These are phyloP conservation scores for Soucietia sequanensis DNA, from an alignment of 805 yeast species.

Conservation along the genomic window DNA sequence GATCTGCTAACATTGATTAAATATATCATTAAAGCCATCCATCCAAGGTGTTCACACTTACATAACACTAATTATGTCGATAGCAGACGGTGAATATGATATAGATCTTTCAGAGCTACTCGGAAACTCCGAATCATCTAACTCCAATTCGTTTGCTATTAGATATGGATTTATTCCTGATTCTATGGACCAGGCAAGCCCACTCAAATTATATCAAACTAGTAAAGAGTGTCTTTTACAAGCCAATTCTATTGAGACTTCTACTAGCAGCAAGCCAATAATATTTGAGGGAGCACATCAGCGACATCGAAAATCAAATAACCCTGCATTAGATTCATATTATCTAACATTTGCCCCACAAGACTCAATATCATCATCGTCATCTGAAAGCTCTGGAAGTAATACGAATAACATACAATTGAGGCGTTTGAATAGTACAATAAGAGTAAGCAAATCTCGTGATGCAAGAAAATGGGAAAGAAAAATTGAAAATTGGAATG, in stretches of 20 bases:
- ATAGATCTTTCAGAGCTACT: slow-evolving; percentile 27
- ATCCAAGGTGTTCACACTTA: not conserved
- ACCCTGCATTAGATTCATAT: slow-evolving; percentile 25
- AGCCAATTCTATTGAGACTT: slow-evolving; percentile 23
- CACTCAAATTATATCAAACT: slow-evolving; percentile 32
- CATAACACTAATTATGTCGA: slow-evolving; percentile 6
- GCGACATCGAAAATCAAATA: slow-evolving; percentile 15
- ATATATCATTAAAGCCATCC: too few species aligned
- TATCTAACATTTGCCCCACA: slow-evolving; percentile 23
- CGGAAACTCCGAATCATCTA: slow-evolving; percentile 12
- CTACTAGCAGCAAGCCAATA: slow-evolving; percentile 18
- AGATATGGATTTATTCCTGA: slow-evolving; percentile 43
- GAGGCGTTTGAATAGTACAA: slow-evolving; percentile 27
- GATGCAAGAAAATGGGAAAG: slow-evolving; percentile 28
- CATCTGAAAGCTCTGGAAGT: too few species aligned
- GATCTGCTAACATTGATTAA: too few species aligned
- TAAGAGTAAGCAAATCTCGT: slow-evolving; percentile 38
- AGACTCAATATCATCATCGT: too few species aligned
- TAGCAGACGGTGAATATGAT: slow-evolving; percentile 44
- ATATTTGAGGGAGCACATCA: slow-evolving; percentile 41
- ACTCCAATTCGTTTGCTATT: slow-evolving; percentile 19
- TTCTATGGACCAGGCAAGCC: slow-evolving; percentile 36
- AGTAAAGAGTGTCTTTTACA: slow-evolving; percentile 32
- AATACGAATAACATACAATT: slow-evolving; percentile 17
- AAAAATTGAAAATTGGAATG: slow-evolving; percentile 22